Percentiles rank a stretch among this genome's conserved stretches.
Conservation (phyloP, 805 yeast species). For the Spathaspora girioi region DNA sequence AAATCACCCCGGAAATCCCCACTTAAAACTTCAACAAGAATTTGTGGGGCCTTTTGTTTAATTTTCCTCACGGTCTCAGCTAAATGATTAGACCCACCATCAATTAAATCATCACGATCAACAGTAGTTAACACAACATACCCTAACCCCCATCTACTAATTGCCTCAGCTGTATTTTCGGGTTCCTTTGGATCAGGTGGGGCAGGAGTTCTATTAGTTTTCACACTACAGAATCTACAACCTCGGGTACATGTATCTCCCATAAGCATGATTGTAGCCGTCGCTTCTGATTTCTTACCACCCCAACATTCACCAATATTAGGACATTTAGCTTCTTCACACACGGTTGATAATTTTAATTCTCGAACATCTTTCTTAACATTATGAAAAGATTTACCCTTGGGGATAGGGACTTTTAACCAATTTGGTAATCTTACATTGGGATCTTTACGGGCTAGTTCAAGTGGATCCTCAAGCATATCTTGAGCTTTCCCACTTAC, state of each 20-base stretch:
- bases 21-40: constrained; percentile 85
- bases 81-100: constrained; percentile 91
- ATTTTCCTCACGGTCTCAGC: constrained; percentile 83
- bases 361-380: constrained; percentile 86
- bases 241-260: constrained; percentile 99
- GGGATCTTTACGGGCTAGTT: constrained; percentile 64
- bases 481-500: constrained; percentile 75
- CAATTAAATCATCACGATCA: constrained; percentile 90
- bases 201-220: constrained; percentile 83
- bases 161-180: constrained; percentile 96
- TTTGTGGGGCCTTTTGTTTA: constrained; percentile 84
- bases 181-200: constrained; percentile 96
- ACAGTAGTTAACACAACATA: constrained; percentile 97
- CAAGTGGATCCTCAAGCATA: constrained; percentile 69
- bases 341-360: constrained; percentile 86
- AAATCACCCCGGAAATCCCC: constrained; percentile 96
- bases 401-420: constrained; percentile 96
- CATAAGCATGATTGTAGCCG: constrained; percentile 95
- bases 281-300: constrained; percentile 88
- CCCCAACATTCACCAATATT: constrained; percentile 99
- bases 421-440: constrained; percentile 80
- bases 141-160: constrained; percentile 96
- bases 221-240: constrained; percentile 97
- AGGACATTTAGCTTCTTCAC: constrained; percentile 99
- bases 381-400: constrained; percentile 78